Evolutionary conservation across 1,139 yeast species (phyloP).

Genomic region (Magnusiomyces paraingens): DNA sequence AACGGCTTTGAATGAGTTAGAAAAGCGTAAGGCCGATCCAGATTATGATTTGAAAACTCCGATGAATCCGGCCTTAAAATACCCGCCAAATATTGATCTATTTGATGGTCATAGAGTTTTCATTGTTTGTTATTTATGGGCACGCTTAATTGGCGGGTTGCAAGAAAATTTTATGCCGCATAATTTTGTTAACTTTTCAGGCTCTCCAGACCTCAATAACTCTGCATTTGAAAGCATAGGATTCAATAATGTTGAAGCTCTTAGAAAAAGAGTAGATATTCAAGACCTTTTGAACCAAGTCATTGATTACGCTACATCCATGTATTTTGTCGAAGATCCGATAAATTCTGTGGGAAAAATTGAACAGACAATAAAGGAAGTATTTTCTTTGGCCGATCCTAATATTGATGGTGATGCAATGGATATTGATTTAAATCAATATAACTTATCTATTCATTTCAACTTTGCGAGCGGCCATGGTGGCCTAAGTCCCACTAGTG

Average conservation of each 20-base stretch:
- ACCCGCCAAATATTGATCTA: background rate
- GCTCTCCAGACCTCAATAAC: background rate
- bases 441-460: background rate
- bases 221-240: background rate
- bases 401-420: background rate
- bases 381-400: background rate
- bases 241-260: background rate
- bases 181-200: background rate
- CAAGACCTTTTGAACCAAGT: background rate
- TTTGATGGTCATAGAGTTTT: background rate
- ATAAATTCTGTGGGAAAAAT: background rate
- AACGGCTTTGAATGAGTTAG: background rate
- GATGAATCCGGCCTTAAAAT: background rate
- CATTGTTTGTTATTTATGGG: background rate
- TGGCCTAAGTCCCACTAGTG: background rate
- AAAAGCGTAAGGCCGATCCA: background rate
- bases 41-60: too few species aligned
- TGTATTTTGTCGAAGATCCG: constrained; percentile 1
- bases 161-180: background rate
- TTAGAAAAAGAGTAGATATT: background rate
- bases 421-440: background rate
- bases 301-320: background rate
- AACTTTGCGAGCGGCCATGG: constrained; percentile 2
- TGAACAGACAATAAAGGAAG: background rate
- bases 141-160: background rate